A percentile compares a stretch with the other conserved stretches of the same genome.
phyloP scores from a whole-genome alignment of 768 basidiomycete species.

The Dioszegia hungarica region DNA sequence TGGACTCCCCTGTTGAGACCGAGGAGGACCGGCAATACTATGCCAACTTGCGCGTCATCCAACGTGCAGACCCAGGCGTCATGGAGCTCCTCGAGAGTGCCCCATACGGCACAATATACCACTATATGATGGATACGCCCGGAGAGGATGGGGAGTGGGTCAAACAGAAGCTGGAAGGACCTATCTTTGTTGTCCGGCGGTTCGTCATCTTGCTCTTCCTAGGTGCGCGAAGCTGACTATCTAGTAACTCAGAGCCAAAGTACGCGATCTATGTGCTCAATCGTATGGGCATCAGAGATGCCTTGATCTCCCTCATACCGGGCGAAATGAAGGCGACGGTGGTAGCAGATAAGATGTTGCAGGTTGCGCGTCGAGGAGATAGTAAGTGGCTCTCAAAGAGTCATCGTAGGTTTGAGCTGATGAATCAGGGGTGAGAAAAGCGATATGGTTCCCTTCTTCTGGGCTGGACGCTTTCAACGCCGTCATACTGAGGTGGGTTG shows the following conservation, averaged over 20 bases:
- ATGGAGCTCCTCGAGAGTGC: slow-evolving; percentile 30
- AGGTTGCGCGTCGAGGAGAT: slow-evolving; percentile 35
- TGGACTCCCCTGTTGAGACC: no score
- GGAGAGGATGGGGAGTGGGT: slow-evolving; percentile 30
- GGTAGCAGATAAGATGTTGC: slow-evolving; percentile 25
- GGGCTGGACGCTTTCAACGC: no score
- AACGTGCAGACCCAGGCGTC: slow-evolving; percentile 28
- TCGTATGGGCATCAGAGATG: slow-evolving; percentile 30
- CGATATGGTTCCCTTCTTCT: neutral
- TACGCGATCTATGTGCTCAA: slow-evolving; percentile 36
- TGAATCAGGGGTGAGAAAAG: no score
- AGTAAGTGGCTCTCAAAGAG: no score
- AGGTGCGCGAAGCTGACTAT: neutral
- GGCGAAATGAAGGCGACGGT: slow-evolving; percentile 37
- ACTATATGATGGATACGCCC: slow-evolving; percentile 8
- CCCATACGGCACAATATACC: slow-evolving; percentile 32
- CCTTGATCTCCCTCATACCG: slow-evolving; percentile 25
- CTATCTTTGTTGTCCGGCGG: slow-evolving; percentile 37
- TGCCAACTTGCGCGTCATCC: slow-evolving; percentile 32
- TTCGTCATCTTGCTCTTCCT: slow-evolving; percentile 6
- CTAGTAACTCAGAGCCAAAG: slow-evolving; percentile 31
- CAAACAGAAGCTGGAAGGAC: slow-evolving; percentile 40
- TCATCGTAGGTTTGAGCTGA: no score
- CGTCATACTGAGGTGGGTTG: no score
- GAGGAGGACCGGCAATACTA: slow-evolving; percentile 13